These are phyloP conservation scores for Ophiostoma sp. DNA, from an alignment of 2,329 filamentous ascomycete genomes.

Conservation along the genomic window DNA sequence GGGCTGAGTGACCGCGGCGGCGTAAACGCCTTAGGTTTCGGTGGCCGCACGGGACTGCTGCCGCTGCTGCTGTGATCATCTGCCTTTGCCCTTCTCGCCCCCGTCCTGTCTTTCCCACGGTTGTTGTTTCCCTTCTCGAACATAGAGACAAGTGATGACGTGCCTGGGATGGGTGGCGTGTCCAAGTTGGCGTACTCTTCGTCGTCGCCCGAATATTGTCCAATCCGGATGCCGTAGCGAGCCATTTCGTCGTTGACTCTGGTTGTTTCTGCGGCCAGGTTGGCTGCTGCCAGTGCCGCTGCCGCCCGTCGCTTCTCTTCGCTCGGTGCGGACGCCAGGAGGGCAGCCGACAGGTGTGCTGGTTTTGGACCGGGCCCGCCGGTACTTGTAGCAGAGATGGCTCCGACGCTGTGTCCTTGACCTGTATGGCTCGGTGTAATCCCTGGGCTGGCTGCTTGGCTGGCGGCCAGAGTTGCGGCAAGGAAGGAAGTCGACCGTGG, in stretches of 20 bases:
- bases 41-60: neutral
- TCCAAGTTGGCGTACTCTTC: slow-evolving; percentile 39
- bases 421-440: slow-evolving; percentile 42
- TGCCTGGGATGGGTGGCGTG: slow-evolving; percentile 60
- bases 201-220: neutral
- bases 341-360: slow-evolving; percentile 22
- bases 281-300: neutral
- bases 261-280: neutral
- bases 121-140: slow-evolving; percentile 56
- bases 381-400: neutral
- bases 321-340: slow-evolving; percentile 18
- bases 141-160: slow-evolving; percentile 65
- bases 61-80: neutral
- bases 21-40: slow-evolving; percentile 34
- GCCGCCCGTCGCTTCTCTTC: slow-evolving; percentile 17
- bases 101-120: neutral
- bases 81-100: neutral
- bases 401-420: slow-evolving; percentile 26
- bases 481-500: slow-evolving; percentile 56
- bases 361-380: neutral
- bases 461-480: slow-evolving; percentile 62
- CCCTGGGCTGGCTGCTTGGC: slow-evolving; percentile 43
- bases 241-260: slow-evolving; percentile 4
- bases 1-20: slow-evolving; percentile 38
- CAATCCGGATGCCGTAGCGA: neutral